Conservation (phyloP, 2,329 filamentous ascomycete genomes). For the Thyridium curvatum region DNA sequence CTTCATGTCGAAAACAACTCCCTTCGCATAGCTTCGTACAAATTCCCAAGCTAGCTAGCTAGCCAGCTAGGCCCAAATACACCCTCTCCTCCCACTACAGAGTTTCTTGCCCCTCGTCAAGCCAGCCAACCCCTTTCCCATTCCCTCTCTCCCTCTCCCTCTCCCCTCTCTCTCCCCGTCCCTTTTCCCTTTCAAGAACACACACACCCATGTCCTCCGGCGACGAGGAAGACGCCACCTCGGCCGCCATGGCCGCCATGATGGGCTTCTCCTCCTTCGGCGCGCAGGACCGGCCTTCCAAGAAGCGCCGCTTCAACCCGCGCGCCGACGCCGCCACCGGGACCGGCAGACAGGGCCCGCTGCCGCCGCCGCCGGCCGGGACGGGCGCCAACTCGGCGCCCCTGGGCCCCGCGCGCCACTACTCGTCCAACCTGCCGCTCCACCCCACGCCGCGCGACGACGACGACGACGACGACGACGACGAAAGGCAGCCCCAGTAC, state of each 20-base stretch:
- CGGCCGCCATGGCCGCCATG: conserved; percentile 54
- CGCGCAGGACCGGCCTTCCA: conserved; percentile 41
- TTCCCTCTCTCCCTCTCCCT: background rate
- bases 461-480: conserved; percentile 24
- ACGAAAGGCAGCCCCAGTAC: conserved; percentile 18
- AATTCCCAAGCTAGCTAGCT: too few relatives aligned
- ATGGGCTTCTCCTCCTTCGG: conserved; percentile 75
- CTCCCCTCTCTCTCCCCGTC: background rate
- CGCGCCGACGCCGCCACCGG: conserved; percentile 37
- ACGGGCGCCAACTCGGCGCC: conserved; percentile 13
- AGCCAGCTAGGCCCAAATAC: too few relatives aligned
- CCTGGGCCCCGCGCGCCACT: conserved; percentile 9
- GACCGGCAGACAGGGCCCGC: background rate
- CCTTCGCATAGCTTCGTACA: too few relatives aligned
- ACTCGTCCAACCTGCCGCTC: conserved; percentile 10
- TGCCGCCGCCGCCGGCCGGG: too few relatives aligned
- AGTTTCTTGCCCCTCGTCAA: too few relatives aligned
- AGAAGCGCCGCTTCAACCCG: conserved; percentile 63
- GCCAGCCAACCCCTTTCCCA: too few relatives aligned
- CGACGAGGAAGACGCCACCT: conserved; percentile 25
- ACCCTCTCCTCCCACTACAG: too few relatives aligned
- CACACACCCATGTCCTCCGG: conserved; percentile 5
- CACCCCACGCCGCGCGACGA: conserved; percentile 10
- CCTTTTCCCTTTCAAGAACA: background rate
- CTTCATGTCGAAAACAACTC: too few relatives aligned